Percentiles rank a stretch among this genome's conserved stretches.
Evolutionary conservation across 768 basidiomycete genomes (phyloP).

Genomic region (Paxillus ammoniavirescens): DNA sequence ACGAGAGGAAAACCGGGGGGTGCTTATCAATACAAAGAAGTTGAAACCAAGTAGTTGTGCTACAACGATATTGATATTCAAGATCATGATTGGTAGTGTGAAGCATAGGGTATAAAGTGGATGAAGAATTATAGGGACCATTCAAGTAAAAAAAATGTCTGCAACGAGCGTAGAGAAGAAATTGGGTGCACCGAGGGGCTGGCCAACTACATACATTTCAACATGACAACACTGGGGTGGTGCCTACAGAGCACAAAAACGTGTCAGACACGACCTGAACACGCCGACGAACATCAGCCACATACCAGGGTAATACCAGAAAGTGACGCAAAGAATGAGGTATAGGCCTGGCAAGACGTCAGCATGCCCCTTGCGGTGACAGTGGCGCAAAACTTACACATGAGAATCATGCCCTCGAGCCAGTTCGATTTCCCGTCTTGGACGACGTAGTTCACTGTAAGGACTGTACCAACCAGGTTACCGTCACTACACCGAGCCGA

Average conservation of each 20-base stretch:
- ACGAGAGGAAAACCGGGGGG: background rate
- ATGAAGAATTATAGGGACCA: too few relatives aligned
- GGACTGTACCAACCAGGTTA: conserved; percentile 39
- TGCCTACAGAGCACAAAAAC: conserved; percentile 1
- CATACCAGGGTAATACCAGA: conserved; percentile 53
- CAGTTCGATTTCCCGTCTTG: conserved; percentile 90
- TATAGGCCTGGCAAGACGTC: conserved; percentile 41
- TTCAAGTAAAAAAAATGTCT: too few relatives aligned
- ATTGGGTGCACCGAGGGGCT: too few relatives aligned
- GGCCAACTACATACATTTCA: too few relatives aligned
- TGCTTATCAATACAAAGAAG: background rate
- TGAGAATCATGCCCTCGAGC: conserved; percentile 85
- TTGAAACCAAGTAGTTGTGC: too few relatives aligned
- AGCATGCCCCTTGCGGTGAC: background rate
- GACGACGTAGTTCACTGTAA: conserved; percentile 84
- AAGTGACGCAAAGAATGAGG: conserved; percentile 52
- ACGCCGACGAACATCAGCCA: background rate
- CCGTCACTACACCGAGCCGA: background rate
- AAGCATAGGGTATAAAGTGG: too few relatives aligned
- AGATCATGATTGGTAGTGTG: too few relatives aligned
- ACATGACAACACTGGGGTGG: background rate
- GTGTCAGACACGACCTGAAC: background rate
- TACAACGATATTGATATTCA: too few relatives aligned
- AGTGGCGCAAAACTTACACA: conserved; percentile 41
- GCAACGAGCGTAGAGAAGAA: too few relatives aligned